A percentile compares a stretch with the other conserved stretches of the same genome.
phyloP scores from a whole-genome alignment of 23 red algal genomes.

The Gracilaria domingensis region DNA sequence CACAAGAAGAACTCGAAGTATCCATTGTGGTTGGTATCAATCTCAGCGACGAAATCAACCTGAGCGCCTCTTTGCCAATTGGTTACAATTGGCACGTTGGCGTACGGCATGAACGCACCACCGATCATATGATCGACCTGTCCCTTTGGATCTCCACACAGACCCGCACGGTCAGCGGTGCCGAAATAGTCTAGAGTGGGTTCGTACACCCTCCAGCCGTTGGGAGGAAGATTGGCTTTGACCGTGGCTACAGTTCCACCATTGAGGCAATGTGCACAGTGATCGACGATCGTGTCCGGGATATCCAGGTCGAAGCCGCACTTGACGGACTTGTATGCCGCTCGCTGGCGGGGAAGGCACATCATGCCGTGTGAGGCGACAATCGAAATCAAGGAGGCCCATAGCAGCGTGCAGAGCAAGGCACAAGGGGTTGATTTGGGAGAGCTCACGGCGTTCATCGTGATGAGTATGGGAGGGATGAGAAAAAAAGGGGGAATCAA shows the following conservation, averaged over 20 bases:
- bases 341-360: conserved; percentile 48
- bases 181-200: conserved; percentile 20
- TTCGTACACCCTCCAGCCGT: conserved; percentile 65
- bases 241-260: conserved; percentile 61
- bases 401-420: not conserved
- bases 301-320: conserved; percentile 34
- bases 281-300: conserved; percentile 11
- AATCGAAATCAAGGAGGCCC: not conserved
- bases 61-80: conserved; percentile 37
- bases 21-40: conserved; percentile 79
- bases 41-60: conserved; percentile 58
- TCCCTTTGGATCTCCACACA: conserved; percentile 53
- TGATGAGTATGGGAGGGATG: not conserved
- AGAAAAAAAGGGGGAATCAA: not conserved
- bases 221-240: conserved; percentile 50
- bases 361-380: conserved; percentile 33
- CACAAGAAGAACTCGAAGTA: conserved; percentile 83
- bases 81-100: conserved; percentile 41
- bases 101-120: conserved; percentile 62
- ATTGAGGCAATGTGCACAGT: conserved; percentile 78
- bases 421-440: not conserved
- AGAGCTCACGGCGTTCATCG: not conserved
- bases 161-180: conserved; percentile 34
- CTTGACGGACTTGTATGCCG: conserved; percentile 15
- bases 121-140: conserved; percentile 45